phyloP scores from a whole-genome alignment of 345 rosid genomes.

The Ceriops decandra region DNA sequence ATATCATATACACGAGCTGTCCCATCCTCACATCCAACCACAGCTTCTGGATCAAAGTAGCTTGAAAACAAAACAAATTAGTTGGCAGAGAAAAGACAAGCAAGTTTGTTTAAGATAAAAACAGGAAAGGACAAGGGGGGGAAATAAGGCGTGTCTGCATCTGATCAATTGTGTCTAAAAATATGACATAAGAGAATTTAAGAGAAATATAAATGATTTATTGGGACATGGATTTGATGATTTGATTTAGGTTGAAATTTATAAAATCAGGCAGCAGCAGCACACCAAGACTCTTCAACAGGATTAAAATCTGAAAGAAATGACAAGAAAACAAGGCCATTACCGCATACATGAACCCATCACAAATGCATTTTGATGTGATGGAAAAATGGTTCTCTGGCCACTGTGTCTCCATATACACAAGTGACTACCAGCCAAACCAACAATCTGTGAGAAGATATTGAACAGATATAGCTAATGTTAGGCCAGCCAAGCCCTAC shows the following conservation, averaged over 20 bases:
- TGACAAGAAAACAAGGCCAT: constrained; percentile 8
- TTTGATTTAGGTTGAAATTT: no score
- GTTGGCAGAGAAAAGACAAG: neutral
- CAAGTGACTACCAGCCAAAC: constrained; percentile 71
- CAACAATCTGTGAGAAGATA: constrained; percentile 61
- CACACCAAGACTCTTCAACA: neutral
- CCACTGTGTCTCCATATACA: constrained; percentile 89
- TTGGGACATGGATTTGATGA: no score
- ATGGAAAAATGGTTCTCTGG: constrained; percentile 66
- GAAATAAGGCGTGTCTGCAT: no score
- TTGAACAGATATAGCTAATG: constrained; percentile 1
- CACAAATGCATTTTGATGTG: constrained; percentile 58
- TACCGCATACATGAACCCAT: constrained; percentile 92
- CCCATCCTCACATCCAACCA: constrained; percentile 94
- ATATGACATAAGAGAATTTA: neutral
- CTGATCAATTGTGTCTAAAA: neutral
- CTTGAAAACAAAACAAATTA: constrained; percentile 33
- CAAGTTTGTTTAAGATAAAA: neutral
- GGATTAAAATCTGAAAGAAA: neutral
- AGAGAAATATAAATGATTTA: no score
- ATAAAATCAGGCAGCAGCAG: no score
- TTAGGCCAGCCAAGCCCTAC: neutral
- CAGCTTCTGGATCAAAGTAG: constrained; percentile 87
- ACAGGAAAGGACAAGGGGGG: neutral
- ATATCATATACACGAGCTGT: constrained; percentile 84